These are phyloP conservation scores for Penicillium fimorum DNA, from an alignment of 495 filamentous ascomycete genomes.

Conservation along the genomic window DNA sequence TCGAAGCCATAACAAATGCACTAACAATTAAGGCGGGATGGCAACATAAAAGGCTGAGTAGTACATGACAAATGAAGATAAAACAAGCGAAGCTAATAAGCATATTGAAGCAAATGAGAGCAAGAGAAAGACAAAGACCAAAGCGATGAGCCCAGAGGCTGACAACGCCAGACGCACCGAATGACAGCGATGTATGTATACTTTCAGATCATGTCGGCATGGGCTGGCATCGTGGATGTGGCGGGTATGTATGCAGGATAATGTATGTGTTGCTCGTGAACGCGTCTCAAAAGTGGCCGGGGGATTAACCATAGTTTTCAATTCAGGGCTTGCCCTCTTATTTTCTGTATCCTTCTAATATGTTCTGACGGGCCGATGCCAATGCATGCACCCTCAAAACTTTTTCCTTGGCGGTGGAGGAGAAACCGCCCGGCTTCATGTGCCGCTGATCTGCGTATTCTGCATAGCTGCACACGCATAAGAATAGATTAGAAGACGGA, in stretches of 20 bases:
- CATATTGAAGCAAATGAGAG: slow-evolving; percentile 1
- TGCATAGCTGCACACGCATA: slow-evolving; percentile 19
- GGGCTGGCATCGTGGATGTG: background rate
- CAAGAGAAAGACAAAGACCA: background rate
- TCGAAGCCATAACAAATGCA: slow-evolving; percentile 4
- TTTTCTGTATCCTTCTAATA: slow-evolving; percentile 6
- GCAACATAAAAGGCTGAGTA: background rate
- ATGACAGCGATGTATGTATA: background rate
- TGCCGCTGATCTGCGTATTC: slow-evolving; percentile 9
- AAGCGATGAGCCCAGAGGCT: background rate
- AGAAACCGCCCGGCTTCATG: background rate
- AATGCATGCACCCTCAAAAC: background rate
- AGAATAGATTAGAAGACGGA: slow-evolving; percentile 31
- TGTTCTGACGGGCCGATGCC: background rate
- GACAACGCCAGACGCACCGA: background rate
- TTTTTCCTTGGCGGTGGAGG: background rate
- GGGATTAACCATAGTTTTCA: slow-evolving; percentile 1
- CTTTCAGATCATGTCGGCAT: background rate
- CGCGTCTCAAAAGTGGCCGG: background rate
- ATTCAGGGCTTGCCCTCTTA: slow-evolving; percentile 10
- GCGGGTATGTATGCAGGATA: slow-evolving; percentile 11
- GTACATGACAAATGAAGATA: background rate
- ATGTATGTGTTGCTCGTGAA: slow-evolving; percentile 13
- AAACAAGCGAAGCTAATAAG: slow-evolving; percentile 8
- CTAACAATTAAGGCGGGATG: background rate